Base-by-base conservation (phyloP, 441 rosid species). In the Melastoma candidum region DNA sequence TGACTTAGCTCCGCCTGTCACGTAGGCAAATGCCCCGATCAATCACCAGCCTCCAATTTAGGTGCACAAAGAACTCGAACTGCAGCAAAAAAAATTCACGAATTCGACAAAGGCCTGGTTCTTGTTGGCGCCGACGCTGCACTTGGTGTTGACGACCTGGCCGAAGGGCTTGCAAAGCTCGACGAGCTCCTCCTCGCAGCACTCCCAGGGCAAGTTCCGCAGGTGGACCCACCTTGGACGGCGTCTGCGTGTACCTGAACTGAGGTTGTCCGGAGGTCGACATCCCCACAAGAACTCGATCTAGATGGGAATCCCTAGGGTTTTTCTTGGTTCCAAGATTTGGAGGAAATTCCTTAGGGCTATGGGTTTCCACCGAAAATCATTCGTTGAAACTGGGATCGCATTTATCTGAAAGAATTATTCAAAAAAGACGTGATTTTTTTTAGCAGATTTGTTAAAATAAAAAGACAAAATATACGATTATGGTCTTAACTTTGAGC, bases 41-140 rank as follows among this genome's bases (percentile, higher is more conserved):
- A 32, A 8, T 3, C 41, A 32, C 41, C 6, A 32, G 8, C 41
- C 41, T 32, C 7, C 1, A 8, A 32, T 32, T 17, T 17, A 17
- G 22, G 22, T 17, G 22, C 22, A 17, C 22, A 17, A 32, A 32
- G 44, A 11, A 48, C 63, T 5, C 46, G 14, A 17, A 24, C 29
- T 12, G 32, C 10, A 26, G 44, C n/a, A 17, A 32, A 32, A 8
- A 32, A 14, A 48, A 48, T 81, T 71, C 66, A 88, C 96, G 60
- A 82, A 88, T 80, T 88, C 98, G 48, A 93, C 97, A 53, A 93
- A 93, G 51, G 97, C 97, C 76, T 88, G 98, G 63, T 92, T 92
- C 48, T 82, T 84, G 71, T 92, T 92, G 71, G 97, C 95, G 62
- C 96, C 99, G 27, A 93, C 97, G 69, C 86, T 89, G 79, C 87